A percentile compares a stretch with the other conserved stretches of the same genome.
Evolutionary conservation across 179 eudicot genomes (phyloP).

Genomic region (Camellia oleifera): DNA sequence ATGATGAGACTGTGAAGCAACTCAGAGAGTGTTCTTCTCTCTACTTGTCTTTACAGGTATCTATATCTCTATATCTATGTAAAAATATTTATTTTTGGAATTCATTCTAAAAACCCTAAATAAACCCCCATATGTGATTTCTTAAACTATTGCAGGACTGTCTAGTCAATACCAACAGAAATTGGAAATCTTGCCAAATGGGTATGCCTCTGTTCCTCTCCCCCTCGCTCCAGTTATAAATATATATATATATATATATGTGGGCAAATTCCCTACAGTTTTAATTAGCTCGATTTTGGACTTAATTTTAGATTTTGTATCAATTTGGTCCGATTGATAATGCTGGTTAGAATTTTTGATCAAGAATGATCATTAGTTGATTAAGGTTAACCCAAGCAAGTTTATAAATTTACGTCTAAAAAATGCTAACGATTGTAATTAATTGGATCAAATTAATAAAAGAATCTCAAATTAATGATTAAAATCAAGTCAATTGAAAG

Average conservation of each 20-base stretch:
- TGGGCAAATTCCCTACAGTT: too few species aligned
- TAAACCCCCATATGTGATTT: not conserved
- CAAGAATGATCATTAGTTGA: not conserved
- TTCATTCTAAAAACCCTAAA: slow-evolving; percentile 26
- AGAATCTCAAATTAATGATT: too few species aligned
- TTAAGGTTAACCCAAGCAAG: too few species aligned
- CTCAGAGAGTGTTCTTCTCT: slow-evolving; percentile 71
- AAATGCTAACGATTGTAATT: too few species aligned
- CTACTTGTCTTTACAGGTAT: slow-evolving; percentile 77
- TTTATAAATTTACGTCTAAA: too few species aligned
- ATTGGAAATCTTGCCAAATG: slow-evolving; percentile 83
- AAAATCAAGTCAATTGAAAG: too few species aligned
- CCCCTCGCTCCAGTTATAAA: not conserved
- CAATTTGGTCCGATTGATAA: too few species aligned
- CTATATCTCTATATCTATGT: not conserved
- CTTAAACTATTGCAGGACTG: slow-evolving; percentile 63
- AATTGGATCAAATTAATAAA: too few species aligned
- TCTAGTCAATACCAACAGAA: slow-evolving; percentile 59
- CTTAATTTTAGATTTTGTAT: not conserved
- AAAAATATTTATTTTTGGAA: not conserved
- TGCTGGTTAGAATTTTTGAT: not conserved
- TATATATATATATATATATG: not conserved
- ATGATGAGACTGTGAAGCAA: slow-evolving; percentile 84
- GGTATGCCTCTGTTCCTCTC: slow-evolving; percentile 33
- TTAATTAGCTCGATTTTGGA: not conserved